Base-by-base conservation (phyloP, 106 monocot species). In the Vanilla planifolia region DNA sequence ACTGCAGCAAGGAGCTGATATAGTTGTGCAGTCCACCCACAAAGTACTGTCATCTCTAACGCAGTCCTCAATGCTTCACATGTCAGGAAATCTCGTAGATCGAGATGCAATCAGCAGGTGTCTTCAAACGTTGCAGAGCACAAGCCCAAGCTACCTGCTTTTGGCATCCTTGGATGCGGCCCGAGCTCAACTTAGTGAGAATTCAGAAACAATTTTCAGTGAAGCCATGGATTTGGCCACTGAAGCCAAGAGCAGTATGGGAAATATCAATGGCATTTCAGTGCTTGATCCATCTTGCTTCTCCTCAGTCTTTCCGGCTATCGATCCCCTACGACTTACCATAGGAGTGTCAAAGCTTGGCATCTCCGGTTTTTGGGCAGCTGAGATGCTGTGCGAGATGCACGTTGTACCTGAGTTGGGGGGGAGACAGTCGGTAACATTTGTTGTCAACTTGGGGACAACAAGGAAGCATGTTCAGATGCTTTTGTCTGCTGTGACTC, bases 131-230 rank as follows among this genome's bases (percentile, higher is more conserved):
- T 77, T 93, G 22, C 93, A 93, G 40, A 93, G 85, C 61, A 80
- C 93, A 9, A 93, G 89, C 46, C 93, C 89, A 5, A 93, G 75
- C 32, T 85, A 85, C 55, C 77, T 93, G 5, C 78, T 93, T 19
- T 82, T 93, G 3, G 89, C 93, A 19, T 93, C 93, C 11, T 64
- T 93, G 42, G 89, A 93, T 69, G 82, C 93, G 24, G 85, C 93
- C 53, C 81, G 85, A 65, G 93, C 89, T 67, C 89, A 89, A 52
- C 29, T 93, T 32, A 74, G 79, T 46, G 77, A 77, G 19, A 76
- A 82, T 5, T 41, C 63, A 36, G 6, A 48, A 16, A 27, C 59
- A 5, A 69, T 85, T 26, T 93, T 93, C 47, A 20, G 72, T 24
- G 23, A 70, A 52, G 65, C 73, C 13, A 28, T 83, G 45, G 41